These are phyloP conservation scores for Ceratocystis variospora DNA, from an alignment of 2,329 filamentous ascomycete genomes.

Conservation along the genomic window DNA sequence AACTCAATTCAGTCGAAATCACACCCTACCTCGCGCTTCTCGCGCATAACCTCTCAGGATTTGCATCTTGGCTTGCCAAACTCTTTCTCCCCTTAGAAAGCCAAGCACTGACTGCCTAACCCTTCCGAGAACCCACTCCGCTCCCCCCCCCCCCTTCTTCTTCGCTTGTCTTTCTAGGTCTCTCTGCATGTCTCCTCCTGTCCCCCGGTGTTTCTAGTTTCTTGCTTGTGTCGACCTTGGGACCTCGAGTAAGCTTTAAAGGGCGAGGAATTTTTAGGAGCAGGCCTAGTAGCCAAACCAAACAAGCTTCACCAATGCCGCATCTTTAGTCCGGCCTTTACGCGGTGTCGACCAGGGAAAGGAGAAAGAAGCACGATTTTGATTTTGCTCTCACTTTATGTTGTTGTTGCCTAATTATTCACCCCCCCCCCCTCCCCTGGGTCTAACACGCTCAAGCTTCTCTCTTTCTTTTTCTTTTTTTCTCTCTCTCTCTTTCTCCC, in stretches of 20 bases:
- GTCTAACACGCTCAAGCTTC: too few relatives aligned
- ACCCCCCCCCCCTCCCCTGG: too few relatives aligned
- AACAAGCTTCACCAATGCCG: neutral
- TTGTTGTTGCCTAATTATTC: too few relatives aligned
- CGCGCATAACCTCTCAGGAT: conserved; percentile 4
- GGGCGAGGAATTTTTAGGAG: too few relatives aligned
- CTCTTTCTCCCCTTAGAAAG: neutral
- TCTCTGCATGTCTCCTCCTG: neutral
- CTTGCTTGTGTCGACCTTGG: neutral
- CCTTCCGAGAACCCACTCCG: neutral
- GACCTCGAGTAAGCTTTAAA: neutral
- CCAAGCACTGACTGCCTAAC: neutral
- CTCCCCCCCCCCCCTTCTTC: neutral
- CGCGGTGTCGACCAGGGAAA: too few relatives aligned
- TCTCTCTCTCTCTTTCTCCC: too few relatives aligned
- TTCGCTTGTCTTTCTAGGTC: neutral
- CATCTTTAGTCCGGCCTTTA: neutral
- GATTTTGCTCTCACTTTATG: too few relatives aligned
- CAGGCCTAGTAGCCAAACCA: too few relatives aligned
- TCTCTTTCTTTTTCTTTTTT: too few relatives aligned
- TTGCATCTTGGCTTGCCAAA: neutral
- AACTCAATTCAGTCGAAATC: neutral
- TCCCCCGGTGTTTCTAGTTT: neutral
- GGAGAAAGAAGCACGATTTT: too few relatives aligned
- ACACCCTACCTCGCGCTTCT: neutral